phyloP scores from a whole-genome alignment of 2,329 filamentous ascomycete genomes.

The Leptodontidium sp. region DNA sequence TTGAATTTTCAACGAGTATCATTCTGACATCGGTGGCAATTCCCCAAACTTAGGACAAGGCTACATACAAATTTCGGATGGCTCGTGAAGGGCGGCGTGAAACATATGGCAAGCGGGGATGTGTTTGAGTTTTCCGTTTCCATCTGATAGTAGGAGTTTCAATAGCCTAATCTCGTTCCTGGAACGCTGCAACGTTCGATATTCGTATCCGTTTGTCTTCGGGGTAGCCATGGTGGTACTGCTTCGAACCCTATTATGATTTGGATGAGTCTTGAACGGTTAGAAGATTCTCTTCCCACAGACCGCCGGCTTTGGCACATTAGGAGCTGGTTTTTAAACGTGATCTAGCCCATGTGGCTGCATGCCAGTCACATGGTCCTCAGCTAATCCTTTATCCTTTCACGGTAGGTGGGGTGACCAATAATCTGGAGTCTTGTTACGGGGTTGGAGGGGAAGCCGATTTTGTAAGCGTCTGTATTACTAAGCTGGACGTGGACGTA shows the following conservation, averaged over 20 bases:
- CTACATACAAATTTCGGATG: constrained; percentile 21
- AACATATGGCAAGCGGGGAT: constrained; percentile 13
- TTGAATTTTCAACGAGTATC: background rate
- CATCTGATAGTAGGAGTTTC: constrained; percentile 23
- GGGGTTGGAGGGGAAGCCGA: too few relatives aligned
- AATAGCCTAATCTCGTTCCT: constrained; percentile 30
- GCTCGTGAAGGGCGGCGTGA: background rate
- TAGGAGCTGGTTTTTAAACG: too few relatives aligned
- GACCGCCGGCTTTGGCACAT: too few relatives aligned
- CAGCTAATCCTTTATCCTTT: too few relatives aligned
- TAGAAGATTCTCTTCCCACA: background rate
- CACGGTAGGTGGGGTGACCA: too few relatives aligned
- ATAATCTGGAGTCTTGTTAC: too few relatives aligned
- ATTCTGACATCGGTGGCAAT: background rate
- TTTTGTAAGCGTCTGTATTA: too few relatives aligned
- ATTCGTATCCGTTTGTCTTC: background rate
- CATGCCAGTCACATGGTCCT: too few relatives aligned
- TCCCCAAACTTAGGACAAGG: constrained; percentile 21
- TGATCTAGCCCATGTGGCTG: too few relatives aligned
- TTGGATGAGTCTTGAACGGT: background rate
- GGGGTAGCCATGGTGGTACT: background rate
- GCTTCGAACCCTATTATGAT: background rate
- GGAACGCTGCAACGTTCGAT: constrained; percentile 18
- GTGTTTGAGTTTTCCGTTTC: constrained; percentile 11
- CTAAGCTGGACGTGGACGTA: too few relatives aligned